phyloP scores from a whole-genome alignment of 352 stramenopile species.

The Phytophthora rubi region DNA sequence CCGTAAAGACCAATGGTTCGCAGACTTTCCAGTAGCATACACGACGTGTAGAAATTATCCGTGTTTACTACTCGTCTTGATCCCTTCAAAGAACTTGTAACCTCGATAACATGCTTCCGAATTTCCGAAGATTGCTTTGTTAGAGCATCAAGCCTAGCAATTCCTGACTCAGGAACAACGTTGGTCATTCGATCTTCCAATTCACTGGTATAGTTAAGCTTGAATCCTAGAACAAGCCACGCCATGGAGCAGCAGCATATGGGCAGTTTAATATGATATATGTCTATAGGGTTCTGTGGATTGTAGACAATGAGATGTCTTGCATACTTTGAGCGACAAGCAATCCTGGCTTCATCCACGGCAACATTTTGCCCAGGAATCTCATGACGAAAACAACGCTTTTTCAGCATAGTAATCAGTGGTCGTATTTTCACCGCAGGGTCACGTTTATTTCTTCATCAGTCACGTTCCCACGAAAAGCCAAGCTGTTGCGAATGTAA shows the following conservation, averaged over 20 bases:
- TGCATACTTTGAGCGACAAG: slow-evolving; percentile 30
- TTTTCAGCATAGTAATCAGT: slow-evolving; percentile 34
- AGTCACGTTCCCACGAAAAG: background rate
- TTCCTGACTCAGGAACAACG: slow-evolving; percentile 14
- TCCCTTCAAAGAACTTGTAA: slow-evolving; percentile 19
- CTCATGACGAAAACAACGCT: slow-evolving; percentile 14
- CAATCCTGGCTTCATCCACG: slow-evolving; percentile 37
- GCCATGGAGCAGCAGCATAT: slow-evolving; percentile 34
- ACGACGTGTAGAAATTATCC: slow-evolving; percentile 43
- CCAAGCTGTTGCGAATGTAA: slow-evolving; percentile 13
- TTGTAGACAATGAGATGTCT: slow-evolving; percentile 41
- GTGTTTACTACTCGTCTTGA: background rate
- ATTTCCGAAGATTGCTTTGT: slow-evolving; percentile 13
- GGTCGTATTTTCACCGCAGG: slow-evolving; percentile 5
- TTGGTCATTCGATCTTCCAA: slow-evolving; percentile 25
- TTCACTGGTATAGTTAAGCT: slow-evolving; percentile 30
- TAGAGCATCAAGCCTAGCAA: background rate
- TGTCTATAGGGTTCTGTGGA: slow-evolving; percentile 29
- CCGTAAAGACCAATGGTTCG: slow-evolving; percentile 31
- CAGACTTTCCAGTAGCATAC: slow-evolving; percentile 31
- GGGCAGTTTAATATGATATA: slow-evolving; percentile 46
- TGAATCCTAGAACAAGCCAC: slow-evolving; percentile 33
- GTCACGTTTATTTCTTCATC: background rate
- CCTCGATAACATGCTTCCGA: slow-evolving; percentile 35
- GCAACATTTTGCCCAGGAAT: slow-evolving; percentile 29